Conservation (phyloP, 768 basidiomycete species). For the Termitomyces sp. region DNA sequence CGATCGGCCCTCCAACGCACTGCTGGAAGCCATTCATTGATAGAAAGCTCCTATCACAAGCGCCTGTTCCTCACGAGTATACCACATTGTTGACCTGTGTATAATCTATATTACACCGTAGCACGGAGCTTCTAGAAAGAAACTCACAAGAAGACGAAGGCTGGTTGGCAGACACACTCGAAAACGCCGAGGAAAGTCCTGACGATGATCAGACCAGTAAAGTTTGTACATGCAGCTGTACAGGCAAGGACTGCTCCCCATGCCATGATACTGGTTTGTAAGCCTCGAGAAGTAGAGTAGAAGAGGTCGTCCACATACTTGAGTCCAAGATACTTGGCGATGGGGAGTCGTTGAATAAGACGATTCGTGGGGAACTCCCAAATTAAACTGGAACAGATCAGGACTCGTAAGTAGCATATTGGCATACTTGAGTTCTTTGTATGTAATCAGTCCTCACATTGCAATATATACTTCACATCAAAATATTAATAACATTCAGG, state of each 20-base stretch:
- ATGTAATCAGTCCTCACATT: conserved; percentile 19
- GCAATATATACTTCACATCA: conserved; percentile 30
- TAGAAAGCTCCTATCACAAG: conserved; percentile 39
- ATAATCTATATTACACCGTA: not conserved
- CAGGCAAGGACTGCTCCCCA: conserved; percentile 45
- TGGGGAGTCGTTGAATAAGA: conserved; percentile 40
- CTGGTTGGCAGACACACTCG: conserved; percentile 42
- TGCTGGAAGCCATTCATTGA: conserved; percentile 43
- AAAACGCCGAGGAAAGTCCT: conserved; percentile 42
- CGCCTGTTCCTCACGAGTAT: conserved; percentile 44
- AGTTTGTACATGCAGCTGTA: conserved; percentile 42
- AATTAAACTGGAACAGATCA: conserved; percentile 18
- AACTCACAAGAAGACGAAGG: conserved; percentile 36
- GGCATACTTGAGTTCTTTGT: not conserved
- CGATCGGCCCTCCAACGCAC: conserved; percentile 43
- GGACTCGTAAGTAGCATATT: not conserved
- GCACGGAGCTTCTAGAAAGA: not conserved
- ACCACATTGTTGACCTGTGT: conserved; percentile 44
- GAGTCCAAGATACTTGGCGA: conserved; percentile 44
- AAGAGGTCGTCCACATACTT: conserved; percentile 22
- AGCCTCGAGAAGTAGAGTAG: not conserved
- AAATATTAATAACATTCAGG: not conserved
- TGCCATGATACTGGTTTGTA: conserved; percentile 22
- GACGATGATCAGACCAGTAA: conserved; percentile 37
- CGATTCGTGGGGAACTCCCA: conserved; percentile 47